Base-by-base conservation (phyloP, 129 eudicot species). In the Flaveria ramosissima region DNA sequence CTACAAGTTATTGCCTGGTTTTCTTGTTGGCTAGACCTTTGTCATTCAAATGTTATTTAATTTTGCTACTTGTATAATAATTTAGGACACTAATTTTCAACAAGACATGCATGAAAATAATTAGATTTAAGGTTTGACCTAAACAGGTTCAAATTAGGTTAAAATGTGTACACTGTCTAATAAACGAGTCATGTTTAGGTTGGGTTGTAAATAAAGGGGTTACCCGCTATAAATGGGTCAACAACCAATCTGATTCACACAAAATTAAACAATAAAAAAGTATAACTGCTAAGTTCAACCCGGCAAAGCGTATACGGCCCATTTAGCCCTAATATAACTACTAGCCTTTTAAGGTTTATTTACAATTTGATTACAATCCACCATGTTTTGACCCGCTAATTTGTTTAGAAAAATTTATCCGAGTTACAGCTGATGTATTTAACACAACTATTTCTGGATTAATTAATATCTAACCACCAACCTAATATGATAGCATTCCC, bases 1-100 rank as follows among this genome's bases (percentile, higher is more conserved):
- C 17, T 15, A 41, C 59, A 19, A 57, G 41, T 73, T 57, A 57
- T 57, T 1, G 68, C 68, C 23, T 23, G 23, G 68, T 73, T 73
- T 69, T 73, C 53, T 73, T 56, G 77, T 70, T 70, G 63, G 63
- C n/a, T 43, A 30, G 46, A 71, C 30, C 47, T 70, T 21, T 30
- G 24, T 51, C 75, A 50, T 50, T 71, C n/a, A 71, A 71, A 27
- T 71, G 26, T 73, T 42, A 59, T 57, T 73, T 41, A 56, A 73
- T 64, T 64, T 2, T 13, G 15, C 67, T 14, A 48, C n/a, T 12
- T 48, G 14, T 13, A 48, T 48, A n/a, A n/a, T 53, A 53, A 55
- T 2, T 17, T 55, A n/a, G 17, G 53, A 4, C 6, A 55, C 7
- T 55, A 19, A 10, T 21, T 45, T 68, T 21, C 7, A 8, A 17